Conservation (phyloP, 1,139 yeast species). For the Petasospora fabianii region DNA sequence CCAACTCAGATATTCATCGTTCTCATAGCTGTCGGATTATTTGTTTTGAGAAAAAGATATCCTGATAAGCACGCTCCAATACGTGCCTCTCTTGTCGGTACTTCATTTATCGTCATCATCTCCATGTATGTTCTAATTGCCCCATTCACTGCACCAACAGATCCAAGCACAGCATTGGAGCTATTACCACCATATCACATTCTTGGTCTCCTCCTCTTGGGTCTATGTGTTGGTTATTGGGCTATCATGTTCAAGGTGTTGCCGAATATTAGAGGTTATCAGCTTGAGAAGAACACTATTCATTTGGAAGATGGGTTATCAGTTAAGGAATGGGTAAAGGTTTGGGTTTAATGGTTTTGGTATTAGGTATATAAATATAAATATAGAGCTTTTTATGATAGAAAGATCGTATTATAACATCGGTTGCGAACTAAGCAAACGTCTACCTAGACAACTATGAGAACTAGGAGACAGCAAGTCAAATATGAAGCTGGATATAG, state of each 20-base stretch:
- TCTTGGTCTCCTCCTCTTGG: constrained; percentile 35
- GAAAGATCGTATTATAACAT: too few species aligned
- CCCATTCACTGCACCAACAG: constrained; percentile 31
- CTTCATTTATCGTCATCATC: constrained; percentile 39
- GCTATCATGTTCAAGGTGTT: constrained; percentile 39
- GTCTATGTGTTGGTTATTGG: constrained; percentile 46
- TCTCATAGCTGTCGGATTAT: constrained; percentile 49
- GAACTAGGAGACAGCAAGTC: too few species aligned
- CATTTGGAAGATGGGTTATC: constrained; percentile 51
- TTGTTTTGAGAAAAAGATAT: constrained; percentile 44
- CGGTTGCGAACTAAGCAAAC: too few species aligned
- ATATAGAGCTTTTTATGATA: too few species aligned
- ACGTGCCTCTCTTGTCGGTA: constrained; percentile 44
- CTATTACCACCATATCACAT: constrained; percentile 52
- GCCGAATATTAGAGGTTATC: constrained; percentile 44
- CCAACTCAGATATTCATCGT: constrained; percentile 49
- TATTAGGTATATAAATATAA: too few species aligned
- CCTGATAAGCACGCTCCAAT: constrained; percentile 48
- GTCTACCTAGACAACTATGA: too few species aligned
- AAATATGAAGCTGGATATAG: too few species aligned
- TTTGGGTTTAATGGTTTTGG: too few species aligned
- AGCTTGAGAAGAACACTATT: constrained; percentile 37
- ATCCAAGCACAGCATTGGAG: constrained; percentile 26
- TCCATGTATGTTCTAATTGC: constrained; percentile 41
- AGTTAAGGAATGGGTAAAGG: constrained; percentile 50